Base-by-base conservation (phyloP, 495 filamentous ascomycete genomes). In the Chaetomium cochliodes region DNA sequence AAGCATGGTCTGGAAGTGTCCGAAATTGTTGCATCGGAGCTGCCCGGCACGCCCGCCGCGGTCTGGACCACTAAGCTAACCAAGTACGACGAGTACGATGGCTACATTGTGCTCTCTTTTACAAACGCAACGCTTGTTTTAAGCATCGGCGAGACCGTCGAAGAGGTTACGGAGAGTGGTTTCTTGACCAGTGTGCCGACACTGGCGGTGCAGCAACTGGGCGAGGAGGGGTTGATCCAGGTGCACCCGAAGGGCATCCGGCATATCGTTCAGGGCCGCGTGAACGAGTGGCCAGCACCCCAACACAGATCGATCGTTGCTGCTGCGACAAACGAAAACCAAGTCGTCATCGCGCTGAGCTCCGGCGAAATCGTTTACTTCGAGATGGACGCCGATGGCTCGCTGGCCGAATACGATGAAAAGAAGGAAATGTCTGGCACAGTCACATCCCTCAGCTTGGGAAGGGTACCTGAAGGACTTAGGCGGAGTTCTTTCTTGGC, bases 291-390 rank as follows among this genome's bases (percentile, higher is more conserved):
- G 94, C 88, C 90, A 28, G 88, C 91, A 2, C 94, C 94, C 0
- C 89, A 93, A 69, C 92, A 98, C 78, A 87, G 94, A 5, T 92
- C 92, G 2, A 96, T 99, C 67, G 92, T 97, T 44, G 92, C 96
- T n/a, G 93, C 92, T 37, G 88, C 94, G 5, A 92, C 94, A 11
- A 99, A 99, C 69, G 87, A 93, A 65, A 86, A 90, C 49, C 94
- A 99, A 75, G 91, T 98, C 25, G 92, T 92, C 0, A 87, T 99
- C 47, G 94, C 93, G 18, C 78, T 99, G 42, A 96, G 92, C 70
- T 96, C 92, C 16, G 92, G 92, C 13, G 94, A 99, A 73, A 94
- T 99, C 61, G 91, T 94, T 22, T 98, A 97, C 72, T 99, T 99
- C 67, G 96, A 97, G 75, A 91, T 96, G 88, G 96, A 96, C 72